Percentiles rank a stretch among this genome's conserved stretches.
Conservation (phyloP, 139 green algal genomes). For the Micractinium sp. region DNA sequence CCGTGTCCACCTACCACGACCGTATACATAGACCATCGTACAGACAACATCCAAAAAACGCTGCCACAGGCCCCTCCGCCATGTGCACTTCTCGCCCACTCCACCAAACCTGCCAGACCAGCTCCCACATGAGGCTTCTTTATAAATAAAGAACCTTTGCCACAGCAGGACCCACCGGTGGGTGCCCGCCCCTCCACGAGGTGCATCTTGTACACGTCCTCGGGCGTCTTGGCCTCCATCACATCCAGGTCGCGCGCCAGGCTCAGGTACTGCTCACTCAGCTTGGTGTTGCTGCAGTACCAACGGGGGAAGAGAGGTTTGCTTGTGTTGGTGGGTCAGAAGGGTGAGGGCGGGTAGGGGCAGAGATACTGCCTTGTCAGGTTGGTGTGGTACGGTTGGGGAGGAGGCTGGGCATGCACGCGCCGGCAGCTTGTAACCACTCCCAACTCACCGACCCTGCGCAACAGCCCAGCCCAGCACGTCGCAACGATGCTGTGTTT, state of each 20-base stretch:
- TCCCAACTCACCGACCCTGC: background rate
- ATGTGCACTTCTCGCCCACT: no score
- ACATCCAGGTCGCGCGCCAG: constrained; percentile 98
- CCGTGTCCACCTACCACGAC: no score
- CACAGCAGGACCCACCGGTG: background rate
- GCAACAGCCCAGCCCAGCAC: no score
- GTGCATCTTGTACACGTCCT: constrained; percentile 98
- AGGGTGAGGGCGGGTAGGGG: background rate
- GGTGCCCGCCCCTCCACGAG: constrained; percentile 85
- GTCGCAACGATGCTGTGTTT: no score
- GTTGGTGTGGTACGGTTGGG: background rate
- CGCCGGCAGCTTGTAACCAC: background rate
- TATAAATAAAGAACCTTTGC: background rate
- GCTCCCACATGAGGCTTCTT: background rate
- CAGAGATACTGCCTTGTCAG: background rate
- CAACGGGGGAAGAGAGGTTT: no score
- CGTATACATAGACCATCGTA: no score
- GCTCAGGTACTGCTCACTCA: constrained; percentile 90
- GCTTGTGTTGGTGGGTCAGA: background rate
- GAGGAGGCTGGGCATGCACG: background rate
- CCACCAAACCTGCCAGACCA: background rate
- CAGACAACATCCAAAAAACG: no score
- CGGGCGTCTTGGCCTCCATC: constrained; percentile 93
- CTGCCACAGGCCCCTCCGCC: no score
- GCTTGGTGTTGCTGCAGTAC: constrained; percentile 72